These are phyloP conservation scores for Eimeria maxima DNA, from an alignment of 169 alveolate species.

Conservation along the genomic window DNA sequence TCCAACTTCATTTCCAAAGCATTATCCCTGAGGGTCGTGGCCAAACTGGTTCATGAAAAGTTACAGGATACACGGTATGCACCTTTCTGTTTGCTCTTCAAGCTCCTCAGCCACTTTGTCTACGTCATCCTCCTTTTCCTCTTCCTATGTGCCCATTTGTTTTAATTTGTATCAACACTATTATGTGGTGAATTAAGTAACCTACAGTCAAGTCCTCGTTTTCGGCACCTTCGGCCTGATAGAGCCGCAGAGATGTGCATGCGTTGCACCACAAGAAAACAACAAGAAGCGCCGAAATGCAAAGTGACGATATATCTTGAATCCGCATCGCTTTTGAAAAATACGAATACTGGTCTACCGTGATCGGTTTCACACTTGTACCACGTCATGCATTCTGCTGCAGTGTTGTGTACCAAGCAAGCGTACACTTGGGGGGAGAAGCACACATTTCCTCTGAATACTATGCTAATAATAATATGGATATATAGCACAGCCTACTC, in stretches of 20 bases:
- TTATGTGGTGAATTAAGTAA: neutral
- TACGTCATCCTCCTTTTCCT: constrained; percentile 66
- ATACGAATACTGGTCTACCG: neutral
- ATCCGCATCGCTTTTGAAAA: constrained; percentile 23
- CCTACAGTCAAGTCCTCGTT: constrained; percentile 36
- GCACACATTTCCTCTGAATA: neutral
- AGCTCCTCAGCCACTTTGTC: constrained; percentile 59
- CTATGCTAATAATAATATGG: neutral
- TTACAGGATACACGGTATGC: neutral
- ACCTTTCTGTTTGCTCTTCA: constrained; percentile 55
- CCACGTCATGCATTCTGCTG: neutral
- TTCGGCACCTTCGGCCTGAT: neutral
- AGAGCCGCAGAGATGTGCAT: constrained; percentile 64
- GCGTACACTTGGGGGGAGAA: neutral
- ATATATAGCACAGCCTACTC: neutral
- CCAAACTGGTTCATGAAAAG: neutral
- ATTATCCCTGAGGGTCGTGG: constrained; percentile 5
- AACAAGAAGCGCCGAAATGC: neutral
- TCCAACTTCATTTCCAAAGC: constrained; percentile 63
- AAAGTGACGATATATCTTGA: neutral
- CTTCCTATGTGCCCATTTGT: constrained; percentile 11
- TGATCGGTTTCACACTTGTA: neutral
- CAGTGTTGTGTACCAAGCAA: neutral
- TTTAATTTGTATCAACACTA: neutral
- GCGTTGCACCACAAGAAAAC: constrained; percentile 3